A percentile compares a stretch with the other conserved stretches of the same genome.
Conservation (phyloP, 139 green algal species). For the Chlorella sp. region DNA sequence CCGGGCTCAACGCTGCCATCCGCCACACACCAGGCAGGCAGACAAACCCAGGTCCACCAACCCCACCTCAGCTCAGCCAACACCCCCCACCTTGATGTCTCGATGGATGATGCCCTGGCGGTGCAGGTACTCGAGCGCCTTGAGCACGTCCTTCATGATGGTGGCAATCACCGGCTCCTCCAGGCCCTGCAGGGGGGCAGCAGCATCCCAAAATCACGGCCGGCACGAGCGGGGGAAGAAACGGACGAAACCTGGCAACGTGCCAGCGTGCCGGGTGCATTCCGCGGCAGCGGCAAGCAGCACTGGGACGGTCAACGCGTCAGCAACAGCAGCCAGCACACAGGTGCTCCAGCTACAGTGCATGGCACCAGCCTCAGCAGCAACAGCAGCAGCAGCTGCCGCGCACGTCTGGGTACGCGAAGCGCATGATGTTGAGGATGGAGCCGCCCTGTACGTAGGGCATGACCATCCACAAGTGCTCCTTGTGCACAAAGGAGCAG, state of each 20-base stretch:
- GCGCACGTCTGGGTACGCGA: constrained; percentile 72
- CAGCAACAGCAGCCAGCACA: neutral
- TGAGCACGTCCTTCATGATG: constrained; percentile 94
- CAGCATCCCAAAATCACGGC: too few relatives aligned
- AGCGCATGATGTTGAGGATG: constrained; percentile 93
- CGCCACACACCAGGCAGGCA: too few relatives aligned
- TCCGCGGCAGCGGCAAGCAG: neutral
- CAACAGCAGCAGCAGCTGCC: neutral
- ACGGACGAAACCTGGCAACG: too few relatives aligned
- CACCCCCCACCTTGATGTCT: constrained; percentile 89
- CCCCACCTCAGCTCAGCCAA: neutral
- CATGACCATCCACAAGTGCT: constrained; percentile 97
- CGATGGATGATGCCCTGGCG: constrained; percentile 93
- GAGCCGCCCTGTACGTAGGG: constrained; percentile 84
- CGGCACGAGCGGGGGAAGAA: neutral
- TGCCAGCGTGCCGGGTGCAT: too few relatives aligned
- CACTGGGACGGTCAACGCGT: neutral
- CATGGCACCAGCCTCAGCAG: neutral
- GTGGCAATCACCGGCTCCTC: constrained; percentile 93
- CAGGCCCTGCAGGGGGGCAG: constrained; percentile 82
- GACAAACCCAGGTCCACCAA: neutral
- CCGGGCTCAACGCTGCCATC: too few relatives aligned
- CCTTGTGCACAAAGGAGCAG: constrained; percentile 89
- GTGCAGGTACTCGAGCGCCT: constrained; percentile 97
- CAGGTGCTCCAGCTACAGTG: neutral